A percentile compares a stretch with the other conserved stretches of the same genome.
Evolutionary conservation across 2,329 filamentous ascomycete species (phyloP).

Genomic region (Colletotrichum tropicicola): DNA sequence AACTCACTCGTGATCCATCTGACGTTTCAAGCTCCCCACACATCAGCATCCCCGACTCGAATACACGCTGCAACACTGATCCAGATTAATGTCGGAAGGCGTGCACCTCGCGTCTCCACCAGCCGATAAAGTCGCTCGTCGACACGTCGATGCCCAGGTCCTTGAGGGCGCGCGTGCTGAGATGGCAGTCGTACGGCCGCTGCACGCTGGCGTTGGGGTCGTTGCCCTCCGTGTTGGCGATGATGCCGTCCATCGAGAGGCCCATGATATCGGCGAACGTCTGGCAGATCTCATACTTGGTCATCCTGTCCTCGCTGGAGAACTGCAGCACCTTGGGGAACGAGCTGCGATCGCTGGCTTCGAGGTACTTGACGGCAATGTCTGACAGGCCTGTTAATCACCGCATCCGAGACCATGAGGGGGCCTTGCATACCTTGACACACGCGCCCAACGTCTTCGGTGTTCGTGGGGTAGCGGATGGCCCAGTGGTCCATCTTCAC

Average conservation of each 20-base stretch:
- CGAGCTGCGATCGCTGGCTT: conserved; percentile 52
- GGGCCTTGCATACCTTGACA: conserved; percentile 65
- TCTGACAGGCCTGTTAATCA: conserved; percentile 55
- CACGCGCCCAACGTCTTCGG: conserved; percentile 84
- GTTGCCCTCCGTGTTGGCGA: conserved; percentile 75
- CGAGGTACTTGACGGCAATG: conserved; percentile 74
- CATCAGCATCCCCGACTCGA: neutral
- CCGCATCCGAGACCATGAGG: neutral
- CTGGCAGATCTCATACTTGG: conserved; percentile 90
- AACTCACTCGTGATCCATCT: too few species aligned
- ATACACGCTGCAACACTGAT: neutral
- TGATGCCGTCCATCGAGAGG: conserved; percentile 73
- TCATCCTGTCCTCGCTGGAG: conserved; percentile 85
- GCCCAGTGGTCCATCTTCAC: conserved; percentile 90
- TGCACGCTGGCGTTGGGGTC: conserved; percentile 77
- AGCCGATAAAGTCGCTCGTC: conserved; percentile 79
- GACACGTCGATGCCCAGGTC: conserved; percentile 79
- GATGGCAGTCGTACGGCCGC: conserved; percentile 87
- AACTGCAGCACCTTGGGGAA: conserved; percentile 83
- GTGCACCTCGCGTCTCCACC: conserved; percentile 77
- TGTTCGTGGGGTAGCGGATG: conserved; percentile 86
- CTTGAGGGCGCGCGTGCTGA: conserved; percentile 78
- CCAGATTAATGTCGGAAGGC: conserved; percentile 63
- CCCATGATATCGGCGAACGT: conserved; percentile 83
- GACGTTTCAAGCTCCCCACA: neutral